Percentiles rank a stretch among this genome's conserved stretches.
These are phyloP conservation scores for Carex arenaria DNA, from an alignment of 202 grass and related monocot genomes.

Conservation along the genomic window DNA sequence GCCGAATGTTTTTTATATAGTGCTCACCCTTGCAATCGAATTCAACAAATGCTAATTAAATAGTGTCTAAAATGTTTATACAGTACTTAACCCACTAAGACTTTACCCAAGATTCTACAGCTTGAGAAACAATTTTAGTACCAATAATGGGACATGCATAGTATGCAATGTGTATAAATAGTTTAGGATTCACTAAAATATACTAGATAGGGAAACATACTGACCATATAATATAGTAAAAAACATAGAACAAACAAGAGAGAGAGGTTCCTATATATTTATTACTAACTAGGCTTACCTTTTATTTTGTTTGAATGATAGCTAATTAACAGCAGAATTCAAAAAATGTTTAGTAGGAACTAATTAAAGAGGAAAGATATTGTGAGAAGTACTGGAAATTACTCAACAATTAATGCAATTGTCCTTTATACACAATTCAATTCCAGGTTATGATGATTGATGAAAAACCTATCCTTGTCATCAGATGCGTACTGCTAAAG, in stretches of 20 bases:
- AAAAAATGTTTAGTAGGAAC: background rate
- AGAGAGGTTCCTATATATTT: background rate
- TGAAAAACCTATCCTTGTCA: conserved; percentile 8
- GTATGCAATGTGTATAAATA: background rate
- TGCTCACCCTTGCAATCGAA: background rate
- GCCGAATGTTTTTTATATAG: background rate
- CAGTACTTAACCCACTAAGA: background rate
- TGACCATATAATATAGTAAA: background rate
- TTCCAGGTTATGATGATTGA: conserved; percentile 13
- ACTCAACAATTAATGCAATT: conserved; percentile 2
- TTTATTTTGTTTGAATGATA: background rate
- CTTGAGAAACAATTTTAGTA: background rate
- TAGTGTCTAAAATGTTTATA: background rate
- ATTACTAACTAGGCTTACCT: background rate
- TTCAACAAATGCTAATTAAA: background rate
- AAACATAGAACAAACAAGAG: background rate
- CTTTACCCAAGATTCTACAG: background rate
- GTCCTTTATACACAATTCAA: background rate
- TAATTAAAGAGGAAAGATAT: background rate
- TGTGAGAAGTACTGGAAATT: background rate
- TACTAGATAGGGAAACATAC: background rate
- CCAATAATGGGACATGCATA: background rate
- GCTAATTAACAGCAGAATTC: background rate
- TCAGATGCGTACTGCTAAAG: conserved; percentile 22
- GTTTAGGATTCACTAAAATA: background rate